Base-by-base conservation (phyloP, 352 stramenopile species). In the Discostella stelligera region DNA sequence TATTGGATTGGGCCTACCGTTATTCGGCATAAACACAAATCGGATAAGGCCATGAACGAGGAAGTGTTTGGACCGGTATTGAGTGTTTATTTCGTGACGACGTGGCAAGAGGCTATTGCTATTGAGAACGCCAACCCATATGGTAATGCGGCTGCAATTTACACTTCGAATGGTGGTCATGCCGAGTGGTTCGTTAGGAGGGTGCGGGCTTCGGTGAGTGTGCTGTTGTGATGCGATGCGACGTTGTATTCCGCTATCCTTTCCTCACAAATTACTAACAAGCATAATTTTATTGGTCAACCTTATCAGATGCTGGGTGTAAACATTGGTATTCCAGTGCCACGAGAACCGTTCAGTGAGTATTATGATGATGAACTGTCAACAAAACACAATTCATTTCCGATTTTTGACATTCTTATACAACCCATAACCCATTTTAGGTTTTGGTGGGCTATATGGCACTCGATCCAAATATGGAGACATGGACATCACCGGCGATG, bases 11-110 rank as follows among this genome's bases (percentile, higher is more conserved):
- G 96, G 1, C 97, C 96, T 0, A 99, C 97, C 0, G 89, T 99
- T 27, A 79, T 99, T 18, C 63, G 96, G n/a, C 96, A 98, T 76
- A 80, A 80, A n/a, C 95, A 91, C 32, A 67, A 89, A 53, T 81
- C 87, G 4, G 95, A 98, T 67, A 86, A 88, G 1, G 95, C 95
- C 0, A 94, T 98, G 86, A 91, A 89, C 32, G 95, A 98, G 61
- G 96, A 99, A 79, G 96, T 99, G 41, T 98, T 99, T 89, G 97
- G 97, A 1, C 97, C 97, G 10, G 96, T 99, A n/a, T 81, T 99
- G 7, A 98, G 92, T 23, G 90, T 98, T 0, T 89, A 93, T 49
- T 75, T 89, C 39, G 90, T 96, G 0, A 67, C 67, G 0, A 93
- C 94, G 16, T 97, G 96, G 72, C 94, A 98, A 6, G 95, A 98